Evolutionary conservation across 192 early-diverging fungal genomes (phyloP).

Genomic region (Geranomyces variabilis): DNA sequence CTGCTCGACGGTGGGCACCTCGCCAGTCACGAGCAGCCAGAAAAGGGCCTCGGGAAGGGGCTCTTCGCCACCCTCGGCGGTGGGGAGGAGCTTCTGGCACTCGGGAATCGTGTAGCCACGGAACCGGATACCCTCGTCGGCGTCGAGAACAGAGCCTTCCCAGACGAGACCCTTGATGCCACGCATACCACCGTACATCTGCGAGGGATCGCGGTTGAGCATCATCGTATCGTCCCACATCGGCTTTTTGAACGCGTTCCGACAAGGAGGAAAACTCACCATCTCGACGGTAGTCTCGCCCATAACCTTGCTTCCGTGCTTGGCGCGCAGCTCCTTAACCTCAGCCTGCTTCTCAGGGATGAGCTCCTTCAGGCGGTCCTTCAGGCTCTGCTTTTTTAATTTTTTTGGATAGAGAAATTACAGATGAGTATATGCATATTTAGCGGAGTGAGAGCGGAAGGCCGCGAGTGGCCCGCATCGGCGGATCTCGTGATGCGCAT

Average conservation of each 20-base stretch:
- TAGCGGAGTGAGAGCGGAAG: background rate
- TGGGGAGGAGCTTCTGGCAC: constrained; percentile 89
- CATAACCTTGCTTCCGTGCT: constrained; percentile 87
- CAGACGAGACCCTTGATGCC: constrained; percentile 99
- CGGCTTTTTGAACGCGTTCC: no score
- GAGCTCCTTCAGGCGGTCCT: constrained; percentile 90
- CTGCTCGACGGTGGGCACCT: constrained; percentile 92
- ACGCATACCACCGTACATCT: constrained; percentile 96
- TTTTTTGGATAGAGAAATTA: background rate
- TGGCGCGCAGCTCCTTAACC: constrained; percentile 91
- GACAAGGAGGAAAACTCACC: constrained; percentile 51
- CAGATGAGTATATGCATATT: background rate
- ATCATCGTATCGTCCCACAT: background rate
- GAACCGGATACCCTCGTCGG: constrained; percentile 99
- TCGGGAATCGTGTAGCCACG: constrained; percentile 95
- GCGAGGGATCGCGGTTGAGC: no score
- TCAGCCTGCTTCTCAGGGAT: constrained; percentile 95
- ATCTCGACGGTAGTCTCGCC: constrained; percentile 97
- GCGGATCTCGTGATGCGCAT: background rate
- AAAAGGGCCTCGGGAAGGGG: constrained; percentile 98
- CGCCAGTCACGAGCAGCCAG: constrained; percentile 97
- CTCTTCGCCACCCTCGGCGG: constrained; percentile 83
- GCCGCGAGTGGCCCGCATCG: background rate
- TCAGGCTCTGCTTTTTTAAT: constrained; percentile 74
- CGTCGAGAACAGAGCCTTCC: constrained; percentile 97